Percentiles rank a stretch among this genome's conserved stretches.
These are phyloP conservation scores for Kodamaea plutei DNA, from an alignment of 1,139 yeast genomes.

Conservation along the genomic window DNA sequence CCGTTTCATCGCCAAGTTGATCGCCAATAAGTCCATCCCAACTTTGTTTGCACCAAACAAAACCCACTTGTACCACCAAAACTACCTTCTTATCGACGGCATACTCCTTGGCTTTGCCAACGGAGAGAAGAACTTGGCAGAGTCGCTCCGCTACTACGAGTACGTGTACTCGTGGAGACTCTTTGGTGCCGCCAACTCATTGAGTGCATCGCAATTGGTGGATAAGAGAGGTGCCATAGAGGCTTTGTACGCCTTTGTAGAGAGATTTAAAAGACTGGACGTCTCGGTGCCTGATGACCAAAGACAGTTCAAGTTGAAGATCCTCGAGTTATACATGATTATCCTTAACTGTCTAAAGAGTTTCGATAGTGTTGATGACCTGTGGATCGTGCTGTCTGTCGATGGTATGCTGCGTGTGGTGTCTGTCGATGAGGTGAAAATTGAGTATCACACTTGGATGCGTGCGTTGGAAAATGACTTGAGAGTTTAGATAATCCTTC, in stretches of 20 bases:
- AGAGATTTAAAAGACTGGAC: constrained; percentile 28
- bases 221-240: constrained; percentile 57
- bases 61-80: constrained; percentile 19
- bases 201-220: constrained; percentile 18
- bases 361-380: constrained; percentile 44
- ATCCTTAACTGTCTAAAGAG: constrained; percentile 48
- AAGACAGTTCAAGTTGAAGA: constrained; percentile 34
- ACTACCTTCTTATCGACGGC: constrained; percentile 35
- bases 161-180: constrained; percentile 53
- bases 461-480: constrained; percentile 28
- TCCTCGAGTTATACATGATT: constrained; percentile 42
- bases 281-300: constrained; percentile 17
- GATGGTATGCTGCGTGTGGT: constrained; percentile 20
- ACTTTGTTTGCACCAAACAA: constrained; percentile 22
- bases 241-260: constrained; percentile 51
- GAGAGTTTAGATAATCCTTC: constrained; percentile 8
- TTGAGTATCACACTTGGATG: constrained; percentile 36
- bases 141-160: constrained; percentile 47
- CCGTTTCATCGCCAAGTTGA: constrained; percentile 25
- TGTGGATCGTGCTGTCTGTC: constrained; percentile 46
- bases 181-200: constrained; percentile 21
- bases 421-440: constrained; percentile 27
- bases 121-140: constrained; percentile 27
- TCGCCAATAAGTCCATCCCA: constrained; percentile 19
- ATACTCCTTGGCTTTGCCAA: constrained; percentile 39